Conservation (phyloP, 1,284 basidiomycete species). For the Apiotrichum veenhuisii region DNA sequence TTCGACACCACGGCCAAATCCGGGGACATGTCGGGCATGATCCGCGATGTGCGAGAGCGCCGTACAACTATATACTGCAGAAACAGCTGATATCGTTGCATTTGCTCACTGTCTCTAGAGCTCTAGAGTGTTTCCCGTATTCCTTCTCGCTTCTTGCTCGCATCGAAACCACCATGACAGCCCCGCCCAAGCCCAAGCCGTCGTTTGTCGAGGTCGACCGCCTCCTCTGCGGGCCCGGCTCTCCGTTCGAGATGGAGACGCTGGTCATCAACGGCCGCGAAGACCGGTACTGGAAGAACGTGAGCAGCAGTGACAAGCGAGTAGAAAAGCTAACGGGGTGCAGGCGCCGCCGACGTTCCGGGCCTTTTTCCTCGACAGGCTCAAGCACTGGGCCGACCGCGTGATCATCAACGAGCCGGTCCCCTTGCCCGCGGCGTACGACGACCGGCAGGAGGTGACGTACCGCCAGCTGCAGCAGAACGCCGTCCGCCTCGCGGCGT, state of each 20-base stretch:
- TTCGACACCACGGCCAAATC: too few species aligned
- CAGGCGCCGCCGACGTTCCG: slow-evolving; percentile 39
- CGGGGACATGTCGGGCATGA: too few species aligned
- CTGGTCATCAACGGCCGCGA: slow-evolving; percentile 25
- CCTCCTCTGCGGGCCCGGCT: slow-evolving; percentile 22
- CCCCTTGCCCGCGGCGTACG: slow-evolving; percentile 5
- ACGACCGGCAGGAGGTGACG: slow-evolving; percentile 22
- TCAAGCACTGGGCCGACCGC: slow-evolving; percentile 24
- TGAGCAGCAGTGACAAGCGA: slow-evolving; percentile 13
- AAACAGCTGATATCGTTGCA: too few species aligned
- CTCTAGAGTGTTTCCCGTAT: too few species aligned
- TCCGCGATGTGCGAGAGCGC: too few species aligned
- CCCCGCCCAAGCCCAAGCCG: background rate
- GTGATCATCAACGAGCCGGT: slow-evolving; percentile 25
- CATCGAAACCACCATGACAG: background rate
- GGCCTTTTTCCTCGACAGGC: slow-evolving; percentile 24
- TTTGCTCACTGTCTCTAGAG: too few species aligned
- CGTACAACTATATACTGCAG: too few species aligned
- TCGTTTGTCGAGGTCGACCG: background rate
- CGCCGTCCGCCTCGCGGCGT: slow-evolving; percentile 26
- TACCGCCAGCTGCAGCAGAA: slow-evolving; percentile 29
- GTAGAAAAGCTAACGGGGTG: background rate
- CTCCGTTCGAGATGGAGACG: slow-evolving; percentile 39
- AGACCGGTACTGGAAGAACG: slow-evolving; percentile 39
- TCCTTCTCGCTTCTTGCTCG: too few species aligned